A percentile compares a stretch with the other conserved stretches of the same genome.
Evolutionary conservation across 495 filamentous ascomycete genomes (phyloP).

Genomic region (Lepidopterella palustris): DNA sequence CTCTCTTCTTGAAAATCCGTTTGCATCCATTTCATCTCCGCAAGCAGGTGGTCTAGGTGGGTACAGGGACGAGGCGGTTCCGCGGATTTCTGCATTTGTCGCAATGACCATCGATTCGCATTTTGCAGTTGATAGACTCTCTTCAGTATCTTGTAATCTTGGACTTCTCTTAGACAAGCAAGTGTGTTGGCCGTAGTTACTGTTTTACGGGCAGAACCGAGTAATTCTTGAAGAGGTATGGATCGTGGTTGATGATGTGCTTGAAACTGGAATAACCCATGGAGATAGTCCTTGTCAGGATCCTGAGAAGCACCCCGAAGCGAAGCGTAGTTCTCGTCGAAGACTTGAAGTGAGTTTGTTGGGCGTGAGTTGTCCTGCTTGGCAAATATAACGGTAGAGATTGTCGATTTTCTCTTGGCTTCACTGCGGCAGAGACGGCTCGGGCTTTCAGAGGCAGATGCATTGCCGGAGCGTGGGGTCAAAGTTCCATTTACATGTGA

Average conservation of each 20-base stretch:
- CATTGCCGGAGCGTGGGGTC: constrained; percentile 34
- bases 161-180: constrained; percentile 69
- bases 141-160: constrained; percentile 74
- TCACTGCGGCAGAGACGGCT: constrained; percentile 36
- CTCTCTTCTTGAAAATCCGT: constrained; percentile 91
- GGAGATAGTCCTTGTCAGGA: constrained; percentile 67
- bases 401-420: constrained; percentile 56
- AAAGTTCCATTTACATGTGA: constrained; percentile 34
- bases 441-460: constrained; percentile 30
- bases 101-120: constrained; percentile 81
- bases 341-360: constrained; percentile 12
- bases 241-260: constrained; percentile 53
- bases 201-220: constrained; percentile 73
- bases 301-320: constrained; percentile 46
- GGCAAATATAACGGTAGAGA: constrained; percentile 76
- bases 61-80: constrained; percentile 69
- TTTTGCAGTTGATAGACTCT: constrained; percentile 84
- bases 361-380: constrained; percentile 41
- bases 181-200: constrained; percentile 70
- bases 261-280: constrained; percentile 67
- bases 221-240: constrained; percentile 58
- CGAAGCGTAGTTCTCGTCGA: constrained; percentile 41
- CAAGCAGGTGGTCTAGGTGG: constrained; percentile 78
- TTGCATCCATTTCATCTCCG: constrained; percentile 95
- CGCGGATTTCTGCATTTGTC: constrained; percentile 69